These are phyloP conservation scores for Jatropha podagrica DNA, from an alignment of 441 rosid species.

Conservation along the genomic window DNA sequence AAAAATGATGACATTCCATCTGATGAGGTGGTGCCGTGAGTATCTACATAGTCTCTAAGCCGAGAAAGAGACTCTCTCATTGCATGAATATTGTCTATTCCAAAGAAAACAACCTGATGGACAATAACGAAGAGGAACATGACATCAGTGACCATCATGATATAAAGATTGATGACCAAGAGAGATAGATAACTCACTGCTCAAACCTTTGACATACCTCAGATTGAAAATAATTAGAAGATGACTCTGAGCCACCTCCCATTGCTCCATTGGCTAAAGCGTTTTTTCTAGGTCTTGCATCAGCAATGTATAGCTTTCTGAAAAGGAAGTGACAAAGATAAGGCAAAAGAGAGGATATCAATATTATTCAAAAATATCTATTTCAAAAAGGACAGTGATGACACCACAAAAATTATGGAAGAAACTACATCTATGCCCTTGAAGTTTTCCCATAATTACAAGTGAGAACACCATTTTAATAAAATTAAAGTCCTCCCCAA, in stretches of 20 bases:
- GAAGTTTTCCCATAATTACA: background rate
- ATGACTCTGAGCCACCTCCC: slow-evolving; percentile 99
- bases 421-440: background rate
- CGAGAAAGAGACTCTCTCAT: slow-evolving; percentile 99
- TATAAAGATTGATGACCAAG: slow-evolving; percentile 29
- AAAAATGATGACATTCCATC: slow-evolving; percentile 97
- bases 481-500: background rate
- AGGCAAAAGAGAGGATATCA: background rate
- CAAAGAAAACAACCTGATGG: slow-evolving; percentile 86
- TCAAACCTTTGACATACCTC: slow-evolving; percentile 62
- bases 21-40: slow-evolving; percentile 93
- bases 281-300: slow-evolving; percentile 98
- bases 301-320: slow-evolving; percentile 96
- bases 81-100: slow-evolving; percentile 99
- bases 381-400: background rate
- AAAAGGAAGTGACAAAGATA: slow-evolving; percentile 19
- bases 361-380: background rate
- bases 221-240: slow-evolving; percentile 90
- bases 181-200: slow-evolving; percentile 22
- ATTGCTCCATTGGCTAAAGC: slow-evolving; percentile 99
- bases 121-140: slow-evolving; percentile 17
- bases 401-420: background rate
- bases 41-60: slow-evolving; percentile 96
- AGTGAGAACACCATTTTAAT: background rate
- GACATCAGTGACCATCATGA: slow-evolving; percentile 14